Conservation (phyloP, 2,329 filamentous ascomycete species). For the Alternaria sp. region DNA sequence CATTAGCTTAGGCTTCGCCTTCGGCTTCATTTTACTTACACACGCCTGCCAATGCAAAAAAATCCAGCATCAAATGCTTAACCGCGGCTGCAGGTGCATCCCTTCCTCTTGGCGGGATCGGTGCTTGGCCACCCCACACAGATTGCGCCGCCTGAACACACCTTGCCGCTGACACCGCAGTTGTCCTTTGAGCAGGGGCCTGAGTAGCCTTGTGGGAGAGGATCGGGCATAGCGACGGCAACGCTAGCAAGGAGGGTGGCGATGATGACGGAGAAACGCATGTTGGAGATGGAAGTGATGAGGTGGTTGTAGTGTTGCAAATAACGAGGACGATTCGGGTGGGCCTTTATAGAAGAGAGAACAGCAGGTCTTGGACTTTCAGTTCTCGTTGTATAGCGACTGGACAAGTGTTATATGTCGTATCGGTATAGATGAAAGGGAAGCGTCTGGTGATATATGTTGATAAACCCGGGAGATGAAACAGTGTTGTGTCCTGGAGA, state of each 20-base stretch:
- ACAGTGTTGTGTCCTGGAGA: not conserved
- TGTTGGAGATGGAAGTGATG: not conserved
- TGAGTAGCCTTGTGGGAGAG: conserved; percentile 26
- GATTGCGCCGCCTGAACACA: conserved; percentile 5
- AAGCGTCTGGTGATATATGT: not conserved
- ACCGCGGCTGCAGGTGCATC: conserved; percentile 22
- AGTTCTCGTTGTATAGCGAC: not conserved
- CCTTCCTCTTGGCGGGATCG: conserved; percentile 15
- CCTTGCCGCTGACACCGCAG: conserved; percentile 15
- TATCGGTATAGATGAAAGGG: not conserved
- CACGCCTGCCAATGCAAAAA: not conserved
- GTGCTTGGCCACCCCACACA: conserved; percentile 23
- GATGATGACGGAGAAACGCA: conserved; percentile 22
- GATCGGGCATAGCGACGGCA: conserved; percentile 28
- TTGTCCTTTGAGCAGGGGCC: conserved; percentile 21
- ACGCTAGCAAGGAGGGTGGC: conserved; percentile 21
- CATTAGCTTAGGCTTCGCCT: not conserved
- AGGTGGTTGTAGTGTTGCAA: not conserved
- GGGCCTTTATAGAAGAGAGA: not conserved
- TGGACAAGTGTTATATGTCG: not conserved
- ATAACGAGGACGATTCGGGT: not conserved
- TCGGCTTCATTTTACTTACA: not conserved
- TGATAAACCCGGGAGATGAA: not conserved
- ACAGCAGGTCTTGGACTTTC: not conserved
- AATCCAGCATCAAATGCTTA: not conserved